Percentiles rank a stretch among this genome's conserved stretches.
phyloP scores from a whole-genome alignment of 2,329 filamentous ascomycete species.

The Penicillium freii region DNA sequence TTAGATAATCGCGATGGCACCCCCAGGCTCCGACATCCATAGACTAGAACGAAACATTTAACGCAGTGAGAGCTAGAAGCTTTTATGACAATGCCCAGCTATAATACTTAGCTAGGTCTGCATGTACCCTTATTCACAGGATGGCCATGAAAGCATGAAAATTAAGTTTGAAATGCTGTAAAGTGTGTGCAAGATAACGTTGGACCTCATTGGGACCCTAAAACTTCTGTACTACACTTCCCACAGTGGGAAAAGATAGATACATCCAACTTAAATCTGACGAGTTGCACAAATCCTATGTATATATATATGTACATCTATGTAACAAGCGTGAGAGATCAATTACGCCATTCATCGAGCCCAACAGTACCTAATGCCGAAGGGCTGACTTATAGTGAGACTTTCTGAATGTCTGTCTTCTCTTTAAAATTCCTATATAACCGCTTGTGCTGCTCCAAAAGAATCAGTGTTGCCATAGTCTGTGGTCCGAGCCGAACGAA shows the following conservation, averaged over 20 bases:
- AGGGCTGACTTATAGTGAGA: background rate
- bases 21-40: background rate
- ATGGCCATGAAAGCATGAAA: background rate
- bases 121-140: background rate
- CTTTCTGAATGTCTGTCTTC: background rate
- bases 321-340: background rate
- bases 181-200: background rate
- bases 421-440: conserved; percentile 42
- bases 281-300: background rate
- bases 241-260: background rate
- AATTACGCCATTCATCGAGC: background rate
- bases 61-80: too few species aligned
- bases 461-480: conserved; percentile 83
- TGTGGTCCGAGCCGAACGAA: conserved; percentile 63
- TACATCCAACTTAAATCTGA: background rate
- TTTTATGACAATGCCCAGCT: background rate
- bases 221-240: background rate
- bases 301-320: background rate
- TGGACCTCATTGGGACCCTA: background rate
- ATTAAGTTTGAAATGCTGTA: background rate
- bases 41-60: background rate
- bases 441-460: conserved; percentile 83
- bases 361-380: too few species aligned
- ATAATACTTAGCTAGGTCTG: background rate
- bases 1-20: background rate